Base-by-base conservation (phyloP, 2,329 filamentous ascomycete species). In the Venturia effusa region DNA sequence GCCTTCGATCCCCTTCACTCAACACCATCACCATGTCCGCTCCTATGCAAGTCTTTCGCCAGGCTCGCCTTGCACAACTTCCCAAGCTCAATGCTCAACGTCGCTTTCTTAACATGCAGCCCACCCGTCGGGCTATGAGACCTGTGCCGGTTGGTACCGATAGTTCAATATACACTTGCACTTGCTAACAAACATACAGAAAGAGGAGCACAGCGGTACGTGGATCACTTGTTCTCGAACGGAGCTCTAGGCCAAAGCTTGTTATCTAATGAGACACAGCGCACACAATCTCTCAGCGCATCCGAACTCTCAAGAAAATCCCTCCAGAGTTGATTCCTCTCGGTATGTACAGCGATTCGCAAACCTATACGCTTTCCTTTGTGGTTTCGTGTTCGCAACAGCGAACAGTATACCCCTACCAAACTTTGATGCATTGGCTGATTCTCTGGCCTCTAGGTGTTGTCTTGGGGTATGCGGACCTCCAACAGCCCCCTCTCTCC, bases 281-380 rank as follows among this genome's bases (percentile, higher is more conserved):
- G 76, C 94, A 97, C 82, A 97, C 93, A 72, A 86, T 97, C 78
- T 96, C 93, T 69, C 94, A 97, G 83, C 90, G 93, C 76, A 83
- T 99, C 72, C 89, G 92, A 76, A 88, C 86, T 75, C 83, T 97
- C 74, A 92, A 89, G 84, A 87, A 87, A 80, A 88, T 97, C 74
- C 94, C 94, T 70, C 86, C 91, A 70, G 94, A 99, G 84, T 84
- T 99, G 84, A 86, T 92, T 71, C 94, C 94, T 74, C 88, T 99
- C 71, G 92, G 92, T 96, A 87, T 77, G 85, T 80, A 39, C 10
- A 11, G 15, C 37, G 8, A 4, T 39, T 39, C 8, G 37, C 37
- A 39, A 11, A 39, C 37, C 37, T 15, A 39, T 11, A 2, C 15
- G 3, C 15, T 8, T 39, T 39, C 3, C 15, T 39, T 10, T 39